phyloP scores from a whole-genome alignment of 1,284 basidiomycete genomes.

The Thelephora terrestris region DNA sequence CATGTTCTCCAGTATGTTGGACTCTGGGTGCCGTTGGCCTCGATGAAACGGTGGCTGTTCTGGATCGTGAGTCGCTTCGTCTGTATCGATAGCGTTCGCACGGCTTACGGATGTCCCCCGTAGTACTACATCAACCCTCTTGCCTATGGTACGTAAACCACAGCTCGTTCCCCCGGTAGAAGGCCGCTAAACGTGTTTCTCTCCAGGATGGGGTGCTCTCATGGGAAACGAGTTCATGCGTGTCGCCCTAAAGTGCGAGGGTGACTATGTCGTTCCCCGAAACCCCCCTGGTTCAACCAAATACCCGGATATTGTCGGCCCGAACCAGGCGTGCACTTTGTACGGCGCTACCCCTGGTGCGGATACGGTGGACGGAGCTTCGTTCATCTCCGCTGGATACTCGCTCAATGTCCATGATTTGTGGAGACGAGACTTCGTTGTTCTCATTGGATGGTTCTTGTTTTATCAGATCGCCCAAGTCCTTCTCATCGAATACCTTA shows the following conservation, averaged over 20 bases:
- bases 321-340: constrained; percentile 62
- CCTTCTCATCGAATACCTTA: constrained; percentile 50
- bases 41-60: constrained; percentile 85
- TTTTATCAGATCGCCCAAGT: constrained; percentile 59
- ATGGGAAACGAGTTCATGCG: constrained; percentile 84
- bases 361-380: constrained; percentile 37
- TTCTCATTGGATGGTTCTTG: constrained; percentile 52
- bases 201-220: constrained; percentile 56
- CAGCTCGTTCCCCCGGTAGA: too few species aligned
- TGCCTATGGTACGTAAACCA: constrained; percentile 46
- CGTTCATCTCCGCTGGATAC: constrained; percentile 50
- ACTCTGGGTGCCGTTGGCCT: constrained; percentile 62
- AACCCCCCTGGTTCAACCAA: constrained; percentile 52
- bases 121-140: constrained; percentile 72
- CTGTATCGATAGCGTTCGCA: too few species aligned
- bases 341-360: constrained; percentile 46
- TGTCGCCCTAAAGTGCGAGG: constrained; percentile 59
- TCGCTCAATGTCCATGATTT: constrained; percentile 40
- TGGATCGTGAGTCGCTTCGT: constrained; percentile 52
- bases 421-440: constrained; percentile 51
- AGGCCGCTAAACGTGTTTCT: neutral
- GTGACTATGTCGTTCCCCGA: constrained; percentile 59
- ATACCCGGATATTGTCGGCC: constrained; percentile 59
- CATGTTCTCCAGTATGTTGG: constrained; percentile 61
- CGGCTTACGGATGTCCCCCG: neutral